Conservation (phyloP, 2,329 filamentous ascomycete genomes). For the Colletotrichum viniferum region DNA sequence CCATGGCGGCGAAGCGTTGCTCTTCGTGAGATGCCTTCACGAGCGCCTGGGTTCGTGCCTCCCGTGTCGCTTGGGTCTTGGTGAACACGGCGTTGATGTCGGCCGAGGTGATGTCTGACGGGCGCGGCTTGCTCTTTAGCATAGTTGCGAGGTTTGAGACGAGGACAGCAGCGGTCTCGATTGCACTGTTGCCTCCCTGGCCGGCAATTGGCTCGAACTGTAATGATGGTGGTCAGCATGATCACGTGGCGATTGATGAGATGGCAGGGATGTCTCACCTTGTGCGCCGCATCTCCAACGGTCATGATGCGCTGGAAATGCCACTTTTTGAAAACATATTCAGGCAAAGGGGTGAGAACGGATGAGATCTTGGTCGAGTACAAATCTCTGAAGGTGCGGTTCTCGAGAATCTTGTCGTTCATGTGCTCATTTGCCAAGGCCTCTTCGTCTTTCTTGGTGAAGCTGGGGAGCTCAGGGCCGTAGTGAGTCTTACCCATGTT, state of each 20-base stretch:
- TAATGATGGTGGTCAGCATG: neutral
- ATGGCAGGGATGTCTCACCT: constrained; percentile 23
- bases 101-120: constrained; percentile 4
- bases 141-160: constrained; percentile 23
- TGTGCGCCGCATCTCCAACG: constrained; percentile 37
- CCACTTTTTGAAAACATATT: constrained; percentile 37
- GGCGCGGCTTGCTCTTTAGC: neutral
- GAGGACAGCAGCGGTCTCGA: constrained; percentile 28
- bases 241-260: neutral
- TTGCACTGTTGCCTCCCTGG: constrained; percentile 31
- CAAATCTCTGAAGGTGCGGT: constrained; percentile 32
- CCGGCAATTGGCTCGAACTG: constrained; percentile 30
- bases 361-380: constrained; percentile 30
- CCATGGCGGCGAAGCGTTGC: constrained; percentile 24
- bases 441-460: constrained; percentile 34
- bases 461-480: constrained; percentile 28
- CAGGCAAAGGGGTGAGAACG: constrained; percentile 36
- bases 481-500: neutral
- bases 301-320: constrained; percentile 32
- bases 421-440: constrained; percentile 28
- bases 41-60: constrained; percentile 12
- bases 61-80: constrained; percentile 24
- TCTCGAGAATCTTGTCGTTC: constrained; percentile 25
- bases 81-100: constrained; percentile 21
- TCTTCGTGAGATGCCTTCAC: constrained; percentile 19